Evolutionary conservation across 1,284 basidiomycete species (phyloP), one percentile per base, ranked within the genome.

Genomic region (Hypsizygus ulmarius): DNA sequence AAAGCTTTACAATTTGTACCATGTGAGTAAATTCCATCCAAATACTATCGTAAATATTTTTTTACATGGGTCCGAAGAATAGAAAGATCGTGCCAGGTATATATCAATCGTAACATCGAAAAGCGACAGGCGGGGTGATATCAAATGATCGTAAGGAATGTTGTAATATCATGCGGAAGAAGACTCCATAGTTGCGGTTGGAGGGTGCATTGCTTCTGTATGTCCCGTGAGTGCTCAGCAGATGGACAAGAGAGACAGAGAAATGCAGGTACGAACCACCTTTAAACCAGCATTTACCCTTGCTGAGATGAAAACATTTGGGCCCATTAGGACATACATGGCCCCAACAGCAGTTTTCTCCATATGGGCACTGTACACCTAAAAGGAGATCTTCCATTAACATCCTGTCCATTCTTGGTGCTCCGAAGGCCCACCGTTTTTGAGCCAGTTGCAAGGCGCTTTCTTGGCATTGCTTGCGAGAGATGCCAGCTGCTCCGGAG

Each of bases 231-330:
- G 33, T 37, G 15, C 15, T 39, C 38, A 39, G 19, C 19, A n/a
- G n/a, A n/a, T 12, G n/a, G 38, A 39, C 38, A 15, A 18, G 14
- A 16, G 18, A 16, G 39, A 12, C 8, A 34, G 14, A n/a, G 29
- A 19, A 27, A 30, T 28, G 12, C 28, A 27, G 10, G 39, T 37
- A 18, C 82, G 54, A 56, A 87, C 86, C 78, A 63, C 82, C 84
- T 75, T 88, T 88, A 67, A 90, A 90, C 84, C 87, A 87, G 62
- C 87, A 90, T 67, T 85, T 89, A 33, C 86, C 86, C 52, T 76
- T 81, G 63, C 77, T 78, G 29, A 80, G 63, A 61, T 82, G 81
- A 55, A 79, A 81, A 57, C 81, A 80, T 55, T 80, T 79, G 8
- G 79, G 72, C n/a, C 87, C 87, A 56, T 83, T 84, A 9, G 87